Percentiles rank a stretch among this genome's conserved stretches.
These are phyloP conservation scores for Dispira simplex DNA, from an alignment of 192 early-diverging fungal genomes.

Conservation along the genomic window DNA sequence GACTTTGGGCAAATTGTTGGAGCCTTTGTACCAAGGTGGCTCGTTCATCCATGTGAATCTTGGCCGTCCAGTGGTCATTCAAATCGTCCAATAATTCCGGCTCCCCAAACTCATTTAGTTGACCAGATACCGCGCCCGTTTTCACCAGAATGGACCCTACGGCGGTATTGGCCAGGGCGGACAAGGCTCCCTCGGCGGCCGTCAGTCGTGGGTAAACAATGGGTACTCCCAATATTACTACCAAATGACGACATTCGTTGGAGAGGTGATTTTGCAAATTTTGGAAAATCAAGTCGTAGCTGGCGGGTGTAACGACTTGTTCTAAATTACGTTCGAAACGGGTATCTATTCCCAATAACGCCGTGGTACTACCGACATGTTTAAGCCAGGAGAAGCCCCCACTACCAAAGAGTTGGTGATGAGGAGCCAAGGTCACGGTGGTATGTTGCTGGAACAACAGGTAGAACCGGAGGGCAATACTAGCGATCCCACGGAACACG, in stretches of 20 bases:
- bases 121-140: slow-evolving; percentile 30
- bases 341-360: slow-evolving; percentile 50
- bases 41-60: slow-evolving; percentile 53
- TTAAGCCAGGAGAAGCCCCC: slow-evolving; percentile 43
- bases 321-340: slow-evolving; percentile 52
- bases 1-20: slow-evolving; percentile 41
- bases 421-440: slow-evolving; percentile 32
- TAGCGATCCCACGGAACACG: slow-evolving; percentile 58
- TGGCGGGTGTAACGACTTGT: slow-evolving; percentile 37
- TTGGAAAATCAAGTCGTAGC: slow-evolving; percentile 42
- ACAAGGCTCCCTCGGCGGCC: slow-evolving; percentile 46
- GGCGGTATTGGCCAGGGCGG: slow-evolving; percentile 33
- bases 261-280: slow-evolving; percentile 33
- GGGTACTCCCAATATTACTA: slow-evolving; percentile 57
- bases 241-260: slow-evolving; percentile 40
- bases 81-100: slow-evolving; percentile 76
- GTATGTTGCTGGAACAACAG: slow-evolving; percentile 75
- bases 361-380: slow-evolving; percentile 46
- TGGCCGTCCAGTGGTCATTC: slow-evolving; percentile 64
- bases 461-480: slow-evolving; percentile 58
- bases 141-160: slow-evolving; percentile 37
- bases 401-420: slow-evolving; percentile 37
- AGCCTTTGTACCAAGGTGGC: slow-evolving; percentile 41
- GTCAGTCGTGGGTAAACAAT: slow-evolving; percentile 60
- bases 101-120: slow-evolving; percentile 55